Conservation (phyloP, 108 stramenopile species). For the Pseudonitzschia pungens region DNA sequence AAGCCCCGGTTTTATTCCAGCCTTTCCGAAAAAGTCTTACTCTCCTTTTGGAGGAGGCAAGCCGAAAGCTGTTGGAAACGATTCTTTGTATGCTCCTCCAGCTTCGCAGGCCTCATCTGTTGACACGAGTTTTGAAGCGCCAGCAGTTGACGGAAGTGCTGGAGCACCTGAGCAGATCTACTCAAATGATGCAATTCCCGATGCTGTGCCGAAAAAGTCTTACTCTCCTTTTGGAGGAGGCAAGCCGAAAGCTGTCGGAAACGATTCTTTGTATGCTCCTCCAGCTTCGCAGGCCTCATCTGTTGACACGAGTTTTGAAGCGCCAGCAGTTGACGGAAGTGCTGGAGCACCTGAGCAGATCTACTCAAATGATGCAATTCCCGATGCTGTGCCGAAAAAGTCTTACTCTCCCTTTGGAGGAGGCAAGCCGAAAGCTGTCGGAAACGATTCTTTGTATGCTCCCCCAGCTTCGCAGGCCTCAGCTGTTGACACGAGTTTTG, state of each 20-base stretch:
- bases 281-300: background rate
- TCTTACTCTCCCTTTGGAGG: conserved; percentile 21
- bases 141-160: background rate
- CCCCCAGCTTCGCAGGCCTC: conserved; percentile 1
- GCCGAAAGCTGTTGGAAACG: background rate
- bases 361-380: background rate
- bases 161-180: background rate
- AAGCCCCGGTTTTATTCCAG: background rate
- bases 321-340: background rate
- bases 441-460: conserved; percentile 8
- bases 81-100: conserved; percentile 8
- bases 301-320: background rate
- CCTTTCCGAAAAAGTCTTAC: conserved; percentile 8
- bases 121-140: background rate
- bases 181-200: background rate
- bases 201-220: conserved; percentile 5
- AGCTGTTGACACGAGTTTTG: background rate
- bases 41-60: conserved; percentile 17
- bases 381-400: background rate
- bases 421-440: conserved; percentile 8
- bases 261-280: conserved; percentile 8
- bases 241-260: conserved; percentile 1
- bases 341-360: background rate
- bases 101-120: background rate
- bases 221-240: conserved; percentile 17